Percentiles rank a stretch among this genome's conserved stretches.
phyloP scores from a whole-genome alignment of 495 filamentous ascomycete genomes.

The Tuber umbilicatum region DNA sequence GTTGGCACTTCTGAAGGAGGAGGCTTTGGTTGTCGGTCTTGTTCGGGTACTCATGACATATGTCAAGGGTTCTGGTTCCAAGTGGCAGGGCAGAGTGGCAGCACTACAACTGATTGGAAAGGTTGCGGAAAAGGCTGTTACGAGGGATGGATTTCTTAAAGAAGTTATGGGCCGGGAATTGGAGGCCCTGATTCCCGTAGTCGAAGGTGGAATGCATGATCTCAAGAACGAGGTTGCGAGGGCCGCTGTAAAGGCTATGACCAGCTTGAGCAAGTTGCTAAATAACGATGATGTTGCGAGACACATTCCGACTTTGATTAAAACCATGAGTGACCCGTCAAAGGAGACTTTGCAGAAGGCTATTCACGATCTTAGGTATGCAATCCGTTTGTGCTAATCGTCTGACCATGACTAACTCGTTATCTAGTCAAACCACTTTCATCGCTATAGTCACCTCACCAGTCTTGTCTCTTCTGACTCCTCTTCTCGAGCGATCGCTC shows the following conservation, averaged over 20 bases:
- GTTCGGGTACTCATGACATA: slow-evolving; percentile 67
- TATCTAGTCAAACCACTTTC: slow-evolving; percentile 82
- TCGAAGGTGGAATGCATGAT: slow-evolving; percentile 93
- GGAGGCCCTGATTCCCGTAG: slow-evolving; percentile 81
- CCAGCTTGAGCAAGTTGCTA: slow-evolving; percentile 76
- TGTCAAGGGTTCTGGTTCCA: slow-evolving; percentile 70
- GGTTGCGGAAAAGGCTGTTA: slow-evolving; percentile 88
- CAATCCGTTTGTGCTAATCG: not conserved
- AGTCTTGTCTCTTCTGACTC: slow-evolving; percentile 92
- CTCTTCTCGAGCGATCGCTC: slow-evolving; percentile 84
- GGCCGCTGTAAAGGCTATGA: slow-evolving; percentile 85
- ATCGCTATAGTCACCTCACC: slow-evolving; percentile 96
- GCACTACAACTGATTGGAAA: slow-evolving; percentile 73
- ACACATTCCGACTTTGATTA: slow-evolving; percentile 84
- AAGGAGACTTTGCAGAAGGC: slow-evolving; percentile 84
- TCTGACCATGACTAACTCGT: slow-evolving; percentile 8
- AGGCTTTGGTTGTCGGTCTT: slow-evolving; percentile 72
- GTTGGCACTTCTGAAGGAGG: slow-evolving; percentile 67
- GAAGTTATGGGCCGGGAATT: slow-evolving; percentile 89
- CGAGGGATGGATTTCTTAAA: slow-evolving; percentile 68
- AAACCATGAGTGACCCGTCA: slow-evolving; percentile 90
- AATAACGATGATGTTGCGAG: slow-evolving; percentile 96
- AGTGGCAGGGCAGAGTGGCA: slow-evolving; percentile 92
- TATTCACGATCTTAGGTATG: slow-evolving; percentile 74
- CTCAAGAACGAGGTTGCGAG: slow-evolving; percentile 86